phyloP scores from a whole-genome alignment of 805 yeast species.

The Hanseniaspora valbyensis region DNA sequence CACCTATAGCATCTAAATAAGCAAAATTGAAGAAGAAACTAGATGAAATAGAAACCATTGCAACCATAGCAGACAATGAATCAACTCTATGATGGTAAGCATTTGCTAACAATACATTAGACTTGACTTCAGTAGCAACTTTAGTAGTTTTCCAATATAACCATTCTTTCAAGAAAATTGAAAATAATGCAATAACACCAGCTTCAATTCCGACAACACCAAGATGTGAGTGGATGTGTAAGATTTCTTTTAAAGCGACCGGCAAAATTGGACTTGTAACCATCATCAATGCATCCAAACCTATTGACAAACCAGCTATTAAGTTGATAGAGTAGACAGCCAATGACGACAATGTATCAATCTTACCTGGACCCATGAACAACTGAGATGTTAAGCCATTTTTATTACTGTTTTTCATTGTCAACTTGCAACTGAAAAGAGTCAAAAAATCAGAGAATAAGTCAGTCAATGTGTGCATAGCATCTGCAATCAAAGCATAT shows the following conservation, averaged over 20 bases:
- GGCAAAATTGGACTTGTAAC: slow-evolving; percentile 61
- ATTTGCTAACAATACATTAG: slow-evolving; percentile 85
- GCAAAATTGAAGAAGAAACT: slow-evolving; percentile 67
- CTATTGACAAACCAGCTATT: slow-evolving; percentile 82
- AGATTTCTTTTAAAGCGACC: slow-evolving; percentile 43
- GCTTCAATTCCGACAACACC: slow-evolving; percentile 65
- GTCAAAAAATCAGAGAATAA: slow-evolving; percentile 83
- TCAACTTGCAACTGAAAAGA: slow-evolving; percentile 72
- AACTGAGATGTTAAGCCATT: slow-evolving; percentile 16
- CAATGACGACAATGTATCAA: slow-evolving; percentile 84
- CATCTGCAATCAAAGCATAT: slow-evolving; percentile 87
- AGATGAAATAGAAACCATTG: slow-evolving; percentile 74
- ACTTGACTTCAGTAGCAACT: slow-evolving; percentile 65
- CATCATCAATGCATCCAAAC: slow-evolving; percentile 67
- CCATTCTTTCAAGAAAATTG: slow-evolving; percentile 80
- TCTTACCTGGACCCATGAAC: slow-evolving; percentile 79
- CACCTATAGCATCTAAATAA: slow-evolving; percentile 90
- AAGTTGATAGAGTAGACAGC: slow-evolving; percentile 75
- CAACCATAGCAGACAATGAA: slow-evolving; percentile 82
- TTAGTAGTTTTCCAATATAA: slow-evolving; percentile 71
- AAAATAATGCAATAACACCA: slow-evolving; percentile 89
- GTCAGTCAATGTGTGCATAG: slow-evolving; percentile 86
- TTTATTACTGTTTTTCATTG: slow-evolving; percentile 33
- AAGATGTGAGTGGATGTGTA: slow-evolving; percentile 35
- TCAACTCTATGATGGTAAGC: slow-evolving; percentile 99